Base-by-base conservation (phyloP, 2,329 filamentous ascomycete species). In the Clonostachys sp. region DNA sequence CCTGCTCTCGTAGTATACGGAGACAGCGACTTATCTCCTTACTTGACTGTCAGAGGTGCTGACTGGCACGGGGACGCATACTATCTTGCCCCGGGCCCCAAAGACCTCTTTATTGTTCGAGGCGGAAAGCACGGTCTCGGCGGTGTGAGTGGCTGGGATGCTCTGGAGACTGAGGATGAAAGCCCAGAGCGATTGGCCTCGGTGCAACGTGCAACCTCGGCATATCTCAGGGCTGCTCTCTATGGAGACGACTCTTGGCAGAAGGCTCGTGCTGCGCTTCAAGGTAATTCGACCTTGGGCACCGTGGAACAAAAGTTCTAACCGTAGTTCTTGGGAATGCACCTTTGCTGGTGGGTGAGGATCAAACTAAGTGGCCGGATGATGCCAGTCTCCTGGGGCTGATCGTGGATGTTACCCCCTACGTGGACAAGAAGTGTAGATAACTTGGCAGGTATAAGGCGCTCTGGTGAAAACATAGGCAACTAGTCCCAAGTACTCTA, bases 41-140 rank as follows among this genome's bases (percentile, higher is more conserved):
- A 57, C 18, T 50, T 60, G 7, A 55, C 56, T 0, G 38, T 10
- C 8, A 52, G 58, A 3, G 58, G 52, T 0, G 53, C 57, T 0
- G 56, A 56, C 18, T 61, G 59, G 59, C 56, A 59, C 4, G 45
- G 45, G 0, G 58, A 61, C 5, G 49, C 58, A 0, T 61, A 59
- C 45, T 50, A 18, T 1, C 43, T 50, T 3, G 41, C 56, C 0
- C 55, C 57, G 0, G 50, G 48, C 0, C 51, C 56, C 2, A 61
- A 61, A n/a, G 47, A 51, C 2, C 51, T 56, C 0, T 54, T 56
- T 3, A 35, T 42, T 5, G 44, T 61, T 0, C 54, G 51, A 18
- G 55, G 51, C 2, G 58, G 59, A 10, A 49, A 53, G 8, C 59
- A 61, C 24, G 55, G 55, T 0, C 59, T 61, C 24, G 59, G 59